Evolutionary conservation across 768 basidiomycete species (phyloP).

Genomic region (Amanita pallidorosea): DNA sequence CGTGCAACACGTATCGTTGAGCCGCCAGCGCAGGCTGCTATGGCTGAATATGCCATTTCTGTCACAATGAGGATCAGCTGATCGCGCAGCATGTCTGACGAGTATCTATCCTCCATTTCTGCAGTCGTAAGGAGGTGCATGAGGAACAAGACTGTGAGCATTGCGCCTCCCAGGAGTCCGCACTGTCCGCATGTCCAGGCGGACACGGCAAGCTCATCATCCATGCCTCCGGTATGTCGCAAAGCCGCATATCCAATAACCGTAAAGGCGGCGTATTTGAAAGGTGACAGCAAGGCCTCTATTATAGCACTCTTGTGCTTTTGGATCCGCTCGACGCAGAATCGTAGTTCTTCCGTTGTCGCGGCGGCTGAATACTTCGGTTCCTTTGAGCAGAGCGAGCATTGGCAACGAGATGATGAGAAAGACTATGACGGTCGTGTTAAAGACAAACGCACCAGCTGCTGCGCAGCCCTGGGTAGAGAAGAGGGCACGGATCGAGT

Average conservation of each 20-base stretch:
- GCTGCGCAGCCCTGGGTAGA: not conserved
- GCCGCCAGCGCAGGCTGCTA: not conserved
- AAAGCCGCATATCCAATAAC: constrained; percentile 14
- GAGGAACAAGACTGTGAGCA: constrained; percentile 14
- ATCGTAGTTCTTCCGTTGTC: not conserved
- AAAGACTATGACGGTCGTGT: not conserved
- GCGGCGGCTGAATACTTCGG: not conserved
- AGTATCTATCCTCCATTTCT: not conserved
- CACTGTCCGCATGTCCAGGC: constrained; percentile 9
- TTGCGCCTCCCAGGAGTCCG: constrained; percentile 16
- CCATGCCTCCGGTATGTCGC: constrained; percentile 4
- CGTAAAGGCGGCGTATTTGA: constrained; percentile 20
- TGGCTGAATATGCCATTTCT: constrained; percentile 1
- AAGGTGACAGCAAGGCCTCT: constrained; percentile 17
- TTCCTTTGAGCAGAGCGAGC: not conserved
- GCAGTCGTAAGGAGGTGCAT: constrained; percentile 7
- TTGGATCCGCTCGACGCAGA: not conserved
- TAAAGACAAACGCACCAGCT: not conserved
- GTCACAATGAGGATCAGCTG: constrained; percentile 3
- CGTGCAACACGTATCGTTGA: not conserved
- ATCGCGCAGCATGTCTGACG: not conserved
- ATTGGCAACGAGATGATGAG: not conserved
- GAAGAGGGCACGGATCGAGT: not conserved
- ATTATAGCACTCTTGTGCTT: constrained; percentile 6
- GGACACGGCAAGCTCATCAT: constrained; percentile 2